Conservation (phyloP, 345 rosid genomes). For the Sonneratia alba region DNA sequence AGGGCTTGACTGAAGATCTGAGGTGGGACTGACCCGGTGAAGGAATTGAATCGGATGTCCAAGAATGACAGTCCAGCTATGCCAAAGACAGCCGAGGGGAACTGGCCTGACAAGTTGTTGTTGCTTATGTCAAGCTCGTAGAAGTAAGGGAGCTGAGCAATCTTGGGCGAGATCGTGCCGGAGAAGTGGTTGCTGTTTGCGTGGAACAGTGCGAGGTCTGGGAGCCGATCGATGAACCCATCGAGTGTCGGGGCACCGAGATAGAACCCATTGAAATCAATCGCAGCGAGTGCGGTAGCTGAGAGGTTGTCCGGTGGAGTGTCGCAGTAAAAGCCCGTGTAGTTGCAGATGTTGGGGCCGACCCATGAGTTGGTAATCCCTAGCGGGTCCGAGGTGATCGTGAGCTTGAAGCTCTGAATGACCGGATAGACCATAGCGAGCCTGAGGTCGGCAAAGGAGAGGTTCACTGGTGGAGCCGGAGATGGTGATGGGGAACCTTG, state of each 20-base stretch:
- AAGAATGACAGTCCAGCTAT: conserved; percentile 19
- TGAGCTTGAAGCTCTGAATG: conserved; percentile 11
- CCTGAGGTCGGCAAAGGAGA: background rate
- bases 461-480: background rate
- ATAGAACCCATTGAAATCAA: conserved; percentile 29
- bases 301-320: conserved; percentile 28
- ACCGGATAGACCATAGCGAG: background rate
- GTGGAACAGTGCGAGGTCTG: conserved; percentile 45
- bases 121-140: conserved; percentile 38
- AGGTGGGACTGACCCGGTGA: conserved; percentile 29
- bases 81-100: conserved; percentile 19
- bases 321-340: conserved; percentile 33
- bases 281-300: conserved; percentile 27
- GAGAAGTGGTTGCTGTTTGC: conserved; percentile 41
- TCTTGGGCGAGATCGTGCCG: conserved; percentile 22
- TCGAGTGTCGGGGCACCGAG: conserved; percentile 25
- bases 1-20: conserved; percentile 22
- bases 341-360: conserved; percentile 30
- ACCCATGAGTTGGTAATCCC: conserved; percentile 26
- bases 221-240: conserved; percentile 36
- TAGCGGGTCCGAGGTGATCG: conserved; percentile 26
- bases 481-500: background rate
- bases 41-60: conserved; percentile 36
- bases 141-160: conserved; percentile 17
- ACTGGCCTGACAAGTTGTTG: conserved; percentile 24